phyloP scores from a whole-genome alignment of 306 rosid species.

The Canavalia ensiformis region DNA sequence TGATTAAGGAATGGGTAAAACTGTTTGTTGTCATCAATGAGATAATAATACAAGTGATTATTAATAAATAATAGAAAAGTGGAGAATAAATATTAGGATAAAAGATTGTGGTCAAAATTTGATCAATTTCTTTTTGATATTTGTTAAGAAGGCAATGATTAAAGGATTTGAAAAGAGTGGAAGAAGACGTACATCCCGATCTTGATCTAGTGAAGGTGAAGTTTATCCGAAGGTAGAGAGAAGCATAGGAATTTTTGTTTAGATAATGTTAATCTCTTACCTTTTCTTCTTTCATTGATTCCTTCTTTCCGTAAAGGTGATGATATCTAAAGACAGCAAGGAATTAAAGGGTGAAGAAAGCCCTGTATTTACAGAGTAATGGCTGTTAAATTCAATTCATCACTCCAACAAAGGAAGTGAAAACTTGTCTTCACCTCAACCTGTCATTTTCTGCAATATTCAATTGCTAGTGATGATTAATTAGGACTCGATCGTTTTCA shows the following conservation, averaged over 20 bases:
- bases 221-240: conserved; percentile 52
- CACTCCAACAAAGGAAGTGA: neutral
- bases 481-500: no score
- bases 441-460: neutral
- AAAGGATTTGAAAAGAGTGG: conserved; percentile 40
- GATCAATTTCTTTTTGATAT: neutral
- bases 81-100: neutral
- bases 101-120: conserved; percentile 8
- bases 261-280: conserved; percentile 51
- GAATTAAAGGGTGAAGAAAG: conserved; percentile 31
- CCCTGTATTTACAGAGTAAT: neutral
- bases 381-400: neutral
- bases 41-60: neutral
- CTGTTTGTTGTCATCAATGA: neutral
- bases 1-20: neutral
- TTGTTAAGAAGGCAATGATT: conserved; percentile 48
- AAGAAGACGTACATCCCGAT: conserved; percentile 42
- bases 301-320: conserved; percentile 50
- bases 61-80: neutral
- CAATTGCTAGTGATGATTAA: no score
- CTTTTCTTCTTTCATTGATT: neutral
- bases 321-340: conserved; percentile 7
- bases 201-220: conserved; percentile 26
- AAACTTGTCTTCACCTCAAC: neutral
- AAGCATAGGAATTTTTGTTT: conserved; percentile 41